Base-by-base conservation (phyloP, 306 rosid genomes). In the Vigna angularis region DNA sequence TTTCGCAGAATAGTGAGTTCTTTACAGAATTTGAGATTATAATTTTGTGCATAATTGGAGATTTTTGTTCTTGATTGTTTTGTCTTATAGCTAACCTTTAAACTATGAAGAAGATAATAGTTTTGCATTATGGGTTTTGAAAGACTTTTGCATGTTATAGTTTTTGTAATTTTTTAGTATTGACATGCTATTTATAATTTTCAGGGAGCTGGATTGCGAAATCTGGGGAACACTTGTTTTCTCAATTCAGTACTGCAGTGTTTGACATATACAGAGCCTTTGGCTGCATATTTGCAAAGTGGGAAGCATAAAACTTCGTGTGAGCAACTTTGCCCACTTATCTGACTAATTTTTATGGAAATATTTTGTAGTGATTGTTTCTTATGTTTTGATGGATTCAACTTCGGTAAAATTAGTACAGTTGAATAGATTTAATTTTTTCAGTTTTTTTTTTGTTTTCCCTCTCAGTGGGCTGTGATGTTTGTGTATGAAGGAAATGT, bases 231-330 rank as follows among this genome's bases (percentile, higher is more conserved):
- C 66, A 96, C 99, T 44, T 96, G 99, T 76, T 96, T 87, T 83
- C 99, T 96, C 38, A 96, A 96, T 81, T 91, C 99, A 12, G 99
- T 93, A 20, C 61, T 96, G 80, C 99, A 96, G 83, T 96, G 99
- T 79, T 79, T 96, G 88, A 96, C 99, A 1, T 93, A 96, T 78
- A 96, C 99, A 0, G 99, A 88, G 80, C 99, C 99, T 81, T 66
- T 96, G 63, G 99, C 97, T 24, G 99, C 98, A 20, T 96, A 96
- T 80, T 84, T 96, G 70, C 99, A 96, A 78, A 93, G 99, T 81
- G 98, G 99, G 55, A 96, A 85, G 86, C 99, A 96, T 88, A 89
- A 86, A 83, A 91, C 53, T 84, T 91, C 99, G 20, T 96, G 99
- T 96, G 82, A 80, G 99, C 70, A 42, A 52, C 58, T 66, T 20